These are phyloP conservation scores for Verticillium klebahnii DNA, from an alignment of 2,329 filamentous ascomycete species.

Conservation along the genomic window DNA sequence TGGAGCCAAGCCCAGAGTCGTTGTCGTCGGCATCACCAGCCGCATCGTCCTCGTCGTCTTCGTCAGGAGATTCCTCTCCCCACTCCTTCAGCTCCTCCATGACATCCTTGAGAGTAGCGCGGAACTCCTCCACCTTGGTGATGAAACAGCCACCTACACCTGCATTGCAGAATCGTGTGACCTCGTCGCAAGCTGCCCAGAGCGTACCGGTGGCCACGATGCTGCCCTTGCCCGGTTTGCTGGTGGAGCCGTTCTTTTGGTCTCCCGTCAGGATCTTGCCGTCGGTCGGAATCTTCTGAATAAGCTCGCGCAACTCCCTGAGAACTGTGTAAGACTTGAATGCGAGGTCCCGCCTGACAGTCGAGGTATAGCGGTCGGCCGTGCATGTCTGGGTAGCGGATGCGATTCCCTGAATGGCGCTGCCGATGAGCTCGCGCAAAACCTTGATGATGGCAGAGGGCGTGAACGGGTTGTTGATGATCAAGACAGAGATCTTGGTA, in stretches of 20 bases:
- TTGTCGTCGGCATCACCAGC: conserved; percentile 39
- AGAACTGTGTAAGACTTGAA: conserved; percentile 56
- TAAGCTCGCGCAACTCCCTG: conserved; percentile 55
- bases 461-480: conserved; percentile 84
- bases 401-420: conserved; percentile 70
- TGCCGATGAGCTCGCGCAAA: conserved; percentile 65
- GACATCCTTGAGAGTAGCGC: conserved; percentile 74
- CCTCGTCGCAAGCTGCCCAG: conserved; percentile 77
- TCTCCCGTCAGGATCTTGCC: conserved; percentile 46
- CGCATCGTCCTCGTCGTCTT: conserved; percentile 49
- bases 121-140: conserved; percentile 67
- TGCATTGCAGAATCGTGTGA: conserved; percentile 57
- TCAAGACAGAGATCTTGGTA: conserved; percentile 81
- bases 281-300: conserved; percentile 55
- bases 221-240: conserved; percentile 41
- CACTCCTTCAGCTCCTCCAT: conserved; percentile 85
- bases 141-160: conserved; percentile 69
- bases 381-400: conserved; percentile 64
- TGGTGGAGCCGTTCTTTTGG: conserved; percentile 37
- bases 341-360: conserved; percentile 60
- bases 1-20: conserved; percentile 25
- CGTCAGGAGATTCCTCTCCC: conserved; percentile 67
- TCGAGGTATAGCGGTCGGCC: conserved; percentile 54
- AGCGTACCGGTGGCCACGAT: conserved; percentile 68
- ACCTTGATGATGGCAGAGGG: conserved; percentile 68